These are phyloP conservation scores for Persicaria maculosa DNA, from an alignment of 148 eudicot species.

Conservation along the genomic window DNA sequence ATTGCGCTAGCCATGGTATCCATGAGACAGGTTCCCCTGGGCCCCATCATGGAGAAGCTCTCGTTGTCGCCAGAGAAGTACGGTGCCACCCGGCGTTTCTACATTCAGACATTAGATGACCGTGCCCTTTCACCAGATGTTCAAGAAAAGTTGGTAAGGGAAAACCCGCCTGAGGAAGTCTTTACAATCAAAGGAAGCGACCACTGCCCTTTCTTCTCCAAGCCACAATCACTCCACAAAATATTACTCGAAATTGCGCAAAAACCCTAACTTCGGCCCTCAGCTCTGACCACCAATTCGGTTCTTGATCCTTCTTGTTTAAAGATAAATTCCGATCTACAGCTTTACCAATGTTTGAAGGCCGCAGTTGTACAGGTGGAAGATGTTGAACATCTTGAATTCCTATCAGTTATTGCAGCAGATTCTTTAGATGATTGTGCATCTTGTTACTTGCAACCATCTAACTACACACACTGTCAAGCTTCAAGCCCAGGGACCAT, in stretches of 20 bases:
- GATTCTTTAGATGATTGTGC: no score
- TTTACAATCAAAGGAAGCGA: constrained; percentile 96
- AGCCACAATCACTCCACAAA: constrained; percentile 92
- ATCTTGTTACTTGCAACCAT: no score
- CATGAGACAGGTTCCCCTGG: constrained; percentile 84
- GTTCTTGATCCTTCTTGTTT: background rate
- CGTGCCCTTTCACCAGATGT: constrained; percentile 83
- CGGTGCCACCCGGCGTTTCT: constrained; percentile 54
- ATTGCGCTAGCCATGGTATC: constrained; percentile 90
- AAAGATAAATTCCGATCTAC: background rate
- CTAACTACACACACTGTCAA: no score
- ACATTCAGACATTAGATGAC: constrained; percentile 90
- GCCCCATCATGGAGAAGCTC: constrained; percentile 83
- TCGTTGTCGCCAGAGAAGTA: constrained; percentile 62
- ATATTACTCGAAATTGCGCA: constrained; percentile 80
- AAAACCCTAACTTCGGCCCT: constrained; percentile 17
- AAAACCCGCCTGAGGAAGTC: constrained; percentile 87
- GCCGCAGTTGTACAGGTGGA: background rate
- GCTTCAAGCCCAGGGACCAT: no score
- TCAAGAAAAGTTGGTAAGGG: constrained; percentile 92
- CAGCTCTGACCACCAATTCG: background rate
- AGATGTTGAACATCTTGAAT: background rate
- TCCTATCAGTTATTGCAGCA: background rate
- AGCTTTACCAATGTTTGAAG: background rate
- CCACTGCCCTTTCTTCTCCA: constrained; percentile 97